Conservation (phyloP, 768 basidiomycete species). For the Mycena olivaceomarginata region DNA sequence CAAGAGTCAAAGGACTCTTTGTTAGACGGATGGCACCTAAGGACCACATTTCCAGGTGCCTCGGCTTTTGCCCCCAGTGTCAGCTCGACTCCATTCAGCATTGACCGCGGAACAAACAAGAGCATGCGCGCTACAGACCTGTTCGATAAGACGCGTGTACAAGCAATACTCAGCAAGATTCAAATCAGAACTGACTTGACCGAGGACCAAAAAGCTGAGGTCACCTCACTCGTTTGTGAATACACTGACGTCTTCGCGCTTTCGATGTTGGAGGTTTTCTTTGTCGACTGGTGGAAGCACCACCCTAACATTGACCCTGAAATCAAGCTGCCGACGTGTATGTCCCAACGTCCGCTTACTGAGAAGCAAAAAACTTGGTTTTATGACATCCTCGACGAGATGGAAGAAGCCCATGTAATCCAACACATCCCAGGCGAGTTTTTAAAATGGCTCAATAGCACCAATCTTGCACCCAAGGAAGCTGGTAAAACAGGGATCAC, state of each 20-base stretch:
- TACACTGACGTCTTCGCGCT: conserved; percentile 46
- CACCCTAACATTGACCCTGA: conserved; percentile 17
- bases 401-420: conserved; percentile 26
- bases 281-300: conserved; percentile 33
- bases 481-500: conserved; percentile 32
- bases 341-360: conserved; percentile 30
- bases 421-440: conserved; percentile 15
- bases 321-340: conserved; percentile 7
- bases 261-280: conserved; percentile 37
- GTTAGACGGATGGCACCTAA: no score
- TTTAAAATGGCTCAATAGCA: conserved; percentile 17
- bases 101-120: conserved; percentile 28
- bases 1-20: no score
- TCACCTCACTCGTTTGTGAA: conserved; percentile 14
- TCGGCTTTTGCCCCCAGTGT: no score
- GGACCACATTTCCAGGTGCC: no score
- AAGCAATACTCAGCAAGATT: conserved; percentile 41
- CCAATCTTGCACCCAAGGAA: conserved; percentile 22
- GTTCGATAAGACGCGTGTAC: conserved; percentile 45
- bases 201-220: conserved; percentile 6
- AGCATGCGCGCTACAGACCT: conserved; percentile 41
- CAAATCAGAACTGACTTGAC: conserved; percentile 47
- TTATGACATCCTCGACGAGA: conserved; percentile 25
- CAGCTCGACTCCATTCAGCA: not conserved
- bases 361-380: conserved; percentile 30